Conservation (phyloP, 2,329 filamentous ascomycete species). For the Scedosporium dehoogii region DNA sequence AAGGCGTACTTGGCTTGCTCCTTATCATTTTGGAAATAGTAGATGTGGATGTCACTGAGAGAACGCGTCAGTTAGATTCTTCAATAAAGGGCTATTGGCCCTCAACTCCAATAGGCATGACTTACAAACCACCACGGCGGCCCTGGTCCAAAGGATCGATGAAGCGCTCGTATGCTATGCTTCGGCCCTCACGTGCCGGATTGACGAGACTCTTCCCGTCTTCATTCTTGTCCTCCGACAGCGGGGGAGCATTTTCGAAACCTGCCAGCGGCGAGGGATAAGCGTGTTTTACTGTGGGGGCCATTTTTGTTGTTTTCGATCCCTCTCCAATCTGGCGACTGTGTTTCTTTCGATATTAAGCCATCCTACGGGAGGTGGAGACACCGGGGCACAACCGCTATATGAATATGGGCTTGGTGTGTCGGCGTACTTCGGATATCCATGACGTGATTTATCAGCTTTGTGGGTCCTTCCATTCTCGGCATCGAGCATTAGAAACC, state of each 20-base stretch:
- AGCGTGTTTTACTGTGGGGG: conserved; percentile 30
- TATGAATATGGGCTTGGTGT: no score
- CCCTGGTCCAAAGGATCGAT: conserved; percentile 56
- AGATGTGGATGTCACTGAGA: conserved; percentile 68
- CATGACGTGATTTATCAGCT: no score
- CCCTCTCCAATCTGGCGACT: no score
- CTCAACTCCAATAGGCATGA: conserved; percentile 9
- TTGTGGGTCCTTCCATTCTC: no score
- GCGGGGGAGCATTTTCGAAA: conserved; percentile 44
- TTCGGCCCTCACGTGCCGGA: conserved; percentile 47
- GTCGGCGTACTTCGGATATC: no score
- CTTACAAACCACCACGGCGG: conserved; percentile 60
- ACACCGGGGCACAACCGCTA: no score
- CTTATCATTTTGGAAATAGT: conserved; percentile 59
- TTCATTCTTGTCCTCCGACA: conserved; percentile 47
- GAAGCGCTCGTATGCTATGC: conserved; percentile 62
- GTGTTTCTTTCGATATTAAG: no score
- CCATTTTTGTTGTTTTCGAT: conserved; percentile 17
- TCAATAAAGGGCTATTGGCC: not conserved
- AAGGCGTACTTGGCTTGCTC: conserved; percentile 57
- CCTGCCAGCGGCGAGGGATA: conserved; percentile 49
- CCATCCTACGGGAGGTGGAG: no score
- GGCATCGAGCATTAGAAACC: no score
- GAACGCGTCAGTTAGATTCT: not conserved
- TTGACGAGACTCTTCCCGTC: conserved; percentile 76